A percentile compares a stretch with the other conserved stretches of the same genome.
These are phyloP conservation scores for Nyssa sinensis DNA, from an alignment of 148 eudicot species.

Conservation along the genomic window DNA sequence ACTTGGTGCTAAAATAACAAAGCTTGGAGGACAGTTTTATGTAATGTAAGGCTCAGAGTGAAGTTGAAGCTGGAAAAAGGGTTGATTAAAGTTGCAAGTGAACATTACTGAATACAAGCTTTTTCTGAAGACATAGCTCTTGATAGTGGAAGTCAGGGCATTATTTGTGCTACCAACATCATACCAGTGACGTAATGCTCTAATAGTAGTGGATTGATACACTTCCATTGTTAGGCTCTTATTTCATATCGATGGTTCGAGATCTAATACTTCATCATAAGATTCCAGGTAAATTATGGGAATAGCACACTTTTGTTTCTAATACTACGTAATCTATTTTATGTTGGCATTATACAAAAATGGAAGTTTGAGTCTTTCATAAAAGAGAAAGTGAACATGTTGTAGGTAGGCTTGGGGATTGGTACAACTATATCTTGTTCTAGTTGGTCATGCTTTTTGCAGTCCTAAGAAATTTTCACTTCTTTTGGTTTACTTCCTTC, in stretches of 20 bases:
- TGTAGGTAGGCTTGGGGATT: not conserved
- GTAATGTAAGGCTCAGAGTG: not conserved
- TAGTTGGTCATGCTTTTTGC: not conserved
- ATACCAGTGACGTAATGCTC: no score
- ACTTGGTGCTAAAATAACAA: not conserved
- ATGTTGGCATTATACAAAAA: not conserved
- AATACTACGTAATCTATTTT: not conserved
- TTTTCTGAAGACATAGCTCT: not conserved
- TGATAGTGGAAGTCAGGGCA: not conserved
- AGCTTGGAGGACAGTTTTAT: not conserved
- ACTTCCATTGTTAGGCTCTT: not conserved
- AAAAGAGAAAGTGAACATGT: not conserved
- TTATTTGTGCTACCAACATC: no score
- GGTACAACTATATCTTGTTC: not conserved
- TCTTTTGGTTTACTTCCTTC: not conserved
- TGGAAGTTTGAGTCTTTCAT: not conserved
- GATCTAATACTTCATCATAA: not conserved
- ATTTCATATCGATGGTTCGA: not conserved
- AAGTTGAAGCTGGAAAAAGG: not conserved
- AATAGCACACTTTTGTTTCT: not conserved
- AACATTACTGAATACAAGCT: not conserved
- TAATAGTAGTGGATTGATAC: not conserved
- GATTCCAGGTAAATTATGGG: not conserved
- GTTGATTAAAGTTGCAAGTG: not conserved
- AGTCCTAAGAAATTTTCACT: not conserved